Base-by-base conservation (phyloP, 768 basidiomycete genomes). In the Kwoniella pini region DNA sequence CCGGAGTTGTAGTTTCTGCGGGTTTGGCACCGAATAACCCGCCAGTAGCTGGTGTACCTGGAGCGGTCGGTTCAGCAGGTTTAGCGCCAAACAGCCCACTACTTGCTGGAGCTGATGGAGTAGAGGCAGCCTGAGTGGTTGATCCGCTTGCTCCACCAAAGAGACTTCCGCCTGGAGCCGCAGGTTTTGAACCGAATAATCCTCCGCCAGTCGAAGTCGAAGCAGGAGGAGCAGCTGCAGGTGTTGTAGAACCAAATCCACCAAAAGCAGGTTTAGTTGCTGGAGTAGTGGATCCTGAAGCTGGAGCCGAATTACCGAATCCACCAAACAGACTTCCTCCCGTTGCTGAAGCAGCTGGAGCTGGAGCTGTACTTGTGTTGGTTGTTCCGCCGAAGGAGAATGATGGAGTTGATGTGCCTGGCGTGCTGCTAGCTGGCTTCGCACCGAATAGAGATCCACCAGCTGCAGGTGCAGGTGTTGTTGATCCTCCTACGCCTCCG, bases 251-350 rank as follows among this genome's bases (percentile, higher is more conserved):
- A 22, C 68, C 68, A 51, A 68, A 68, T 15, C 64, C 64, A 3
- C 68, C 68, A 30, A 73, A 73, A 5, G 49, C 39, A n/a, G 71
- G 56, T 54, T 73, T 73, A 1, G 66, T 17, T 19, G 64, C 69
- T n/a, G 71, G 71, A 17, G 71, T 73, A 1, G 71, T 69, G 1
- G 66, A 63, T 13, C 66, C 71, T 28, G 68, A 52, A 1, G 59
- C 57, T 13, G 10, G 17, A 4, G 33, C 17, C 24, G 17, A n/a
- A 24, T 33, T 60, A 28, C 64, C 64, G 58, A 67, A 67, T 5
- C 64, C 64, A 9, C 65, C 63, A 27, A 71, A 67, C 9, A 70
- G 49, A 33, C 68, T 55, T 10, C 64, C 62, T 19, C 55, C 57
- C 31, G 63, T 22, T 28, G 59, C 28, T 4, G 63, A 40, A 24